Percentiles rank a stretch among this genome's conserved stretches.
phyloP scores from a whole-genome alignment of 306 rosid genomes.

The Leucaena leucocephala region DNA sequence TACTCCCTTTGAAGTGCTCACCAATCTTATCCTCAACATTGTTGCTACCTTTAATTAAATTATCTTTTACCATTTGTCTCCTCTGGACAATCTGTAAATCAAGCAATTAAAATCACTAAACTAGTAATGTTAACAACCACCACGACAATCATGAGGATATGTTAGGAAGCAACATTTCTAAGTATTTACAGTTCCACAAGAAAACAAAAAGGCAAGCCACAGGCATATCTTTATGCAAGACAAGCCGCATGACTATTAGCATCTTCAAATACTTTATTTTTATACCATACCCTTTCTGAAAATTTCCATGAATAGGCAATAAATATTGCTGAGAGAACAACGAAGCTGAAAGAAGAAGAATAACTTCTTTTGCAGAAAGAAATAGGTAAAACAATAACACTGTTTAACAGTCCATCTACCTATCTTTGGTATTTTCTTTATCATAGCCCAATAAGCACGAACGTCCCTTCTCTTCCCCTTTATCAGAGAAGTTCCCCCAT shows the following conservation, averaged over 20 bases:
- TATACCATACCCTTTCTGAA: neutral
- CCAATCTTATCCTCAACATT: conserved; percentile 32
- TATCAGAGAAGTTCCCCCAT: no score
- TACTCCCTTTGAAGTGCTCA: conserved; percentile 25
- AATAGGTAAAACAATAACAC: neutral
- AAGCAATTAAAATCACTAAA: conserved; percentile 21
- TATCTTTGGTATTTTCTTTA: conserved; percentile 21
- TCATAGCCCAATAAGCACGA: conserved; percentile 43
- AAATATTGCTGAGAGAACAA: neutral
- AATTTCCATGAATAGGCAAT: neutral
- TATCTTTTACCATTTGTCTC: conserved; percentile 36
- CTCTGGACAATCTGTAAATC: conserved; percentile 48
- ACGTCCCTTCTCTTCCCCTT: conserved; percentile 44
- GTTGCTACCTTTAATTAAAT: conserved; percentile 35
- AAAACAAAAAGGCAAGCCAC: neutral
- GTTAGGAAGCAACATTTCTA: conserved; percentile 23
- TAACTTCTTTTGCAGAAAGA: neutral
- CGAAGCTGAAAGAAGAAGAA: neutral
- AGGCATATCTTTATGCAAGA: neutral
- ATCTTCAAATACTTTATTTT: conserved; percentile 13
- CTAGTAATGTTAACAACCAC: no score
- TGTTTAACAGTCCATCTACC: conserved; percentile 38
- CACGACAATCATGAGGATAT: conserved; percentile 10
- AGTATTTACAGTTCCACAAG: conserved; percentile 25
- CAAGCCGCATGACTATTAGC: conserved; percentile 5